Evolutionary conservation across 2,329 filamentous ascomycete genomes (phyloP), one percentile per base, ranked within the genome.

Genomic region (Ophiostoma sp.): DNA sequence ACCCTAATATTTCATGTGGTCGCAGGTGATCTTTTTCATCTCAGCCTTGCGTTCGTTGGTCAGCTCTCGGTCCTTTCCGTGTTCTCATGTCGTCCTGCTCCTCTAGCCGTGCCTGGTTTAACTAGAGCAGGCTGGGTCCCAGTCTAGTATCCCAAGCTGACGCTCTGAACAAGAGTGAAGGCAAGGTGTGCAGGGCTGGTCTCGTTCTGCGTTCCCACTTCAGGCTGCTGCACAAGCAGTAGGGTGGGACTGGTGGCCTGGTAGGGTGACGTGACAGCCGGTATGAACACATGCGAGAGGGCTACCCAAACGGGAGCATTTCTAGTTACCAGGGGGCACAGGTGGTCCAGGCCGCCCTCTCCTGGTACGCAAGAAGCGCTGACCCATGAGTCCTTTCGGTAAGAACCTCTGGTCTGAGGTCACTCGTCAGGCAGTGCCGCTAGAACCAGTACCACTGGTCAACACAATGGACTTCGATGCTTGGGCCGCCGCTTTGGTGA

Each of bases 1-100:
- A 96, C 93, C 93, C 93, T 97, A 97, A 90, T 85, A 82, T 81
- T 79, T 81, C 77, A 3, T 78, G 87, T 90, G 90, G 91, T 88
- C 87, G 76, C 36, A 12, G 14, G 14, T 64, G 18, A n/a, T n/a
- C 18, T 36, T n/a, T 71, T 14, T 41, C 6, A 27, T n/a, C 8
- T 40, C 60, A 91, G 90, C 84, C 75, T 93, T 90, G 87, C 87
- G 88, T 89, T 73, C 87, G 87, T 87, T 58, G 66, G 42, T 41
- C 60, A 4, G 60, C 60, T 14, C 58, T 11, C 40, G 38, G 60
- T 12, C 11, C 2, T 42, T 42, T 40, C 27, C 38, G 49, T 16
- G 80, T 38, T 36, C 16, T 38, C n/a, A 9, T 5, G 3, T 27
- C n/a, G 52, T 27, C 36, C 52, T 60, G 65, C 12, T 45, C 52